Conservation (phyloP, 768 basidiomycete genomes). For the Pleurotus citrinopileatus region DNA sequence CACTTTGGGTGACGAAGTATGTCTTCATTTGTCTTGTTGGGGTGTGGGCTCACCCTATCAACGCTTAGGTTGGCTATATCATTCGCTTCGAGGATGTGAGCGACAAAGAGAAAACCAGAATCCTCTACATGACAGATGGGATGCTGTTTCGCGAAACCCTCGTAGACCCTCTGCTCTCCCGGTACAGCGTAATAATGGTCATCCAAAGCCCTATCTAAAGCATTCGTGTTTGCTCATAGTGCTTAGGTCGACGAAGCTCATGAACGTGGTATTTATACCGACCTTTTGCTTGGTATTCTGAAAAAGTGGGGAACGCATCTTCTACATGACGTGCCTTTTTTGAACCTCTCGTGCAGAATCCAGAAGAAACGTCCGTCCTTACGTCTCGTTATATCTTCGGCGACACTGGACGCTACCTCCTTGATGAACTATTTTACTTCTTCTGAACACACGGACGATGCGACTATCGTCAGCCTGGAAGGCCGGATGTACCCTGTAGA, state of each 20-base stretch:
- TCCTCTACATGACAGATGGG: conserved; percentile 97
- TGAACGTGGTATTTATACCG: conserved; percentile 94
- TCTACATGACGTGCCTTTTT: neutral
- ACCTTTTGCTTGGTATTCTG: conserved; percentile 84
- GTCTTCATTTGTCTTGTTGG: conserved; percentile 13
- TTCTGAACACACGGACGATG: conserved; percentile 59
- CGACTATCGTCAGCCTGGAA: conserved; percentile 85
- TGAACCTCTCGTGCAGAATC: conserved; percentile 62
- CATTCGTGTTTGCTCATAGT: no score
- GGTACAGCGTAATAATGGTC: conserved; percentile 96
- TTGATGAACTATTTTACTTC: conserved; percentile 89
- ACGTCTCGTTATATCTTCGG: conserved; percentile 91
- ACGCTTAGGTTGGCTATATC: conserved; percentile 88
- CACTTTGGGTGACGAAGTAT: conserved; percentile 83
- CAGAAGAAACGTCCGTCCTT: conserved; percentile 87
- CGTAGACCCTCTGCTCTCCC: conserved; percentile 86
- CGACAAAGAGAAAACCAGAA: conserved; percentile 78
- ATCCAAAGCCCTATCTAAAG: no score
- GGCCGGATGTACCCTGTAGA: conserved; percentile 96
- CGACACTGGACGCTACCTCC: conserved; percentile 89
- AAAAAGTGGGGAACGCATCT: conserved; percentile 69
- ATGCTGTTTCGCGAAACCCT: conserved; percentile 96
- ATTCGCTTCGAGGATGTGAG: conserved; percentile 96
- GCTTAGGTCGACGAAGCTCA: conserved; percentile 97
- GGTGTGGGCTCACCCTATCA: neutral